Percentiles rank a stretch among this genome's conserved stretches.
phyloP scores from a whole-genome alignment of 2,329 filamentous ascomycete genomes.

The Arthroderma uncinatum region DNA sequence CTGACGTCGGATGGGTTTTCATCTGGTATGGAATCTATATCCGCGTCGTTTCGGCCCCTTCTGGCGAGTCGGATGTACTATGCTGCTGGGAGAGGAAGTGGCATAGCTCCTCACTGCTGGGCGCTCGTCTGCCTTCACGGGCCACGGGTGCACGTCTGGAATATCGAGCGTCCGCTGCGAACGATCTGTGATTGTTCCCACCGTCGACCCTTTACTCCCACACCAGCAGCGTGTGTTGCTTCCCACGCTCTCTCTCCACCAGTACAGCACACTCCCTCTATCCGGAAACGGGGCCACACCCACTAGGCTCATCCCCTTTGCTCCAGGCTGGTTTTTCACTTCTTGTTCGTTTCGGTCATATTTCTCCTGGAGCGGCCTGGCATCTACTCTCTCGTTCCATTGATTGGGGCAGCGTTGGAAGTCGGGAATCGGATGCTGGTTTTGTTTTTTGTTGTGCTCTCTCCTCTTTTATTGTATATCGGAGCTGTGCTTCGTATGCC shows the following conservation, averaged over 20 bases:
- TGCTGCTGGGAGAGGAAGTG: background rate
- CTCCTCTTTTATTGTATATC: constrained; percentile 19
- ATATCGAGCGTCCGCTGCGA: background rate
- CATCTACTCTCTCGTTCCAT: constrained; percentile 17
- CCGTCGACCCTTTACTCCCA: constrained; percentile 1
- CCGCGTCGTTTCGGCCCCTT: constrained; percentile 14
- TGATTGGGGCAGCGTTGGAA: constrained; percentile 19
- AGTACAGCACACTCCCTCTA: background rate
- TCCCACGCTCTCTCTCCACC: background rate
- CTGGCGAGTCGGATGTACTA: constrained; percentile 10
- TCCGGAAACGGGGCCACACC: background rate
- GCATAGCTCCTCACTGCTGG: constrained; percentile 7
- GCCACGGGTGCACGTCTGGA: background rate
- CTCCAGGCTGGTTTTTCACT: constrained; percentile 36
- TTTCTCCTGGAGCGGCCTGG: constrained; percentile 28
- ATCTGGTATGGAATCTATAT: constrained; percentile 29
- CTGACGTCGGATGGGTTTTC: constrained; percentile 16
- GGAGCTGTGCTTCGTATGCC: constrained; percentile 31
- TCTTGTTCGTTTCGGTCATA: constrained; percentile 6
- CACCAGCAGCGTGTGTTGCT: background rate
- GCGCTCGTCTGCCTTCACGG: constrained; percentile 4
- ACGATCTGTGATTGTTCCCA: constrained; percentile 9
- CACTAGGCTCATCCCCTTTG: constrained; percentile 46
- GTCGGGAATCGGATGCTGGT: constrained; percentile 43
- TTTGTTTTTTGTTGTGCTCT: constrained; percentile 8